phyloP scores from a whole-genome alignment of 306 rosid species.

The Adenanthera pavonina region DNA sequence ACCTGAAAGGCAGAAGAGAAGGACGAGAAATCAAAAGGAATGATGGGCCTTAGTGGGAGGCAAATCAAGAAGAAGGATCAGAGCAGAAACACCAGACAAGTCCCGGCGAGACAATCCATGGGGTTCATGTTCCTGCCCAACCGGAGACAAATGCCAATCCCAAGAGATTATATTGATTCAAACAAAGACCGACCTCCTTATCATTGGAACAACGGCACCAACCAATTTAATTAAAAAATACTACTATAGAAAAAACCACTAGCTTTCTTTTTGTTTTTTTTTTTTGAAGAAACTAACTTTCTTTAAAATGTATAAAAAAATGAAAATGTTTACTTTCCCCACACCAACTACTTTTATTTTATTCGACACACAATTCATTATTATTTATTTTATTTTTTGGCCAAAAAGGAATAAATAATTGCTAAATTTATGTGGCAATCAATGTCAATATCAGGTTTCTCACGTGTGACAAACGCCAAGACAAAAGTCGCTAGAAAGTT shows the following conservation, averaged over 20 bases:
- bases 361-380: constrained; percentile 4
- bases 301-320: background rate
- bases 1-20: constrained; percentile 32
- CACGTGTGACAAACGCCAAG: constrained; percentile 71
- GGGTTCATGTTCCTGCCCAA: constrained; percentile 38
- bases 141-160: constrained; percentile 67
- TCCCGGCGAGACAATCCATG: constrained; percentile 31
- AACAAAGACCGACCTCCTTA: constrained; percentile 68
- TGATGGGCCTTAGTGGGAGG: constrained; percentile 35
- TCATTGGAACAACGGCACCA: constrained; percentile 87
- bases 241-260: constrained; percentile 28
- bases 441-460: constrained; percentile 50
- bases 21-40: background rate
- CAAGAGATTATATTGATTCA: constrained; percentile 58
- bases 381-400: background rate
- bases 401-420: constrained; percentile 53
- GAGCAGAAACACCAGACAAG: constrained; percentile 33
- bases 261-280: too few relatives aligned
- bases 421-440: constrained; percentile 54
- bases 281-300: too few relatives aligned
- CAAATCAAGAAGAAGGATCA: constrained; percentile 25
- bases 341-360: constrained; percentile 60
- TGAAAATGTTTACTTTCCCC: constrained; percentile 41
- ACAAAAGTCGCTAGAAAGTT: constrained; percentile 46
- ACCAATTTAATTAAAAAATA: constrained; percentile 59